These are phyloP conservation scores for Saccharomyces uvarum DNA, from an alignment of 1,139 yeast genomes.

Conservation along the genomic window DNA sequence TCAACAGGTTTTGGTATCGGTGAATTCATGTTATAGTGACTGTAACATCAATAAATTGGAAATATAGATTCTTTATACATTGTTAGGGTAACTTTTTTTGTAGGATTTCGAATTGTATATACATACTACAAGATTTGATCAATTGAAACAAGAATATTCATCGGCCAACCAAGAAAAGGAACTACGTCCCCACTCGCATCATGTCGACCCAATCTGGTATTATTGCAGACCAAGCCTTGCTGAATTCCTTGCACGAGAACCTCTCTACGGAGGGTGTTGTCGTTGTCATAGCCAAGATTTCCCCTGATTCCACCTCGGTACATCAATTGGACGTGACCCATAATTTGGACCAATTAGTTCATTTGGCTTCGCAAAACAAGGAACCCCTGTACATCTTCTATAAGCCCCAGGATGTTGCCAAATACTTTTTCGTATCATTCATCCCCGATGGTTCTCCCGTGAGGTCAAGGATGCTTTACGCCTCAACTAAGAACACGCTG, in stretches of 20 bases:
- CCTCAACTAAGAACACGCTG: slow-evolving; percentile 76
- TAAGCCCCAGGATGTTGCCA: slow-evolving; percentile 32
- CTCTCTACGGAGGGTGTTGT: slow-evolving; percentile 25
- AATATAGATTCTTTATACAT: slow-evolving; percentile 1
- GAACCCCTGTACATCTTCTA: slow-evolving; percentile 58
- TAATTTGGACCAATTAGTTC: slow-evolving; percentile 33
- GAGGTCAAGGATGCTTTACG: slow-evolving; percentile 84
- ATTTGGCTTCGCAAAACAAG: slow-evolving; percentile 23
- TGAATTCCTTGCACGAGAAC: slow-evolving; percentile 23
- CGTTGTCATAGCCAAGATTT: slow-evolving; percentile 35
- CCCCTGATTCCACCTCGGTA: slow-evolving; percentile 38
- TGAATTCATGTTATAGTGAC: slow-evolving; percentile 28
- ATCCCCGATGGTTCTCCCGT: slow-evolving; percentile 85
- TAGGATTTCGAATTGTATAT: background rate
- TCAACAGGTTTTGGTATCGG: slow-evolving; percentile 29
- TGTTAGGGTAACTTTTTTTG: slow-evolving; percentile 6
- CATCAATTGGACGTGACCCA: slow-evolving; percentile 32
- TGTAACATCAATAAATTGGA: background rate
- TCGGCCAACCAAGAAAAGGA: background rate
- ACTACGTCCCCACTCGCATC: slow-evolving; percentile 3
- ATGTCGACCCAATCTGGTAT: slow-evolving; percentile 76
- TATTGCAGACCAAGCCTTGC: slow-evolving; percentile 41
- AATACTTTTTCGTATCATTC: slow-evolving; percentile 59
- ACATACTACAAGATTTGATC: background rate
- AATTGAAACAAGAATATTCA: background rate